Base-by-base conservation (phyloP, 176 grass and related monocot species). In the Cocos nucifera region DNA sequence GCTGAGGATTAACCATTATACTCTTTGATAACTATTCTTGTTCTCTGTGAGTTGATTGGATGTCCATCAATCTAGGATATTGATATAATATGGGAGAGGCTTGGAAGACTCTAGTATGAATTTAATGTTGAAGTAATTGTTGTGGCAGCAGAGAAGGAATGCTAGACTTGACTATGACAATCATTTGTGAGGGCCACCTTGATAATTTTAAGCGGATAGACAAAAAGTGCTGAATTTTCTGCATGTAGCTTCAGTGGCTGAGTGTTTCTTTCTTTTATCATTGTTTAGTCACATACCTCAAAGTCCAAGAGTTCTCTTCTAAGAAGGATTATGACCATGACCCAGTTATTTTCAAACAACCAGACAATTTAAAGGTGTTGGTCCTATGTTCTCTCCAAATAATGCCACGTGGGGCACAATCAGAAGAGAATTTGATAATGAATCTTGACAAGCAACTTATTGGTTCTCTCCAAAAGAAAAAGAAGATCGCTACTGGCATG, bases 311-410 rank as follows among this genome's bases (percentile, higher is more conserved):
- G 4, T 73, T 29, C 12, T 28, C 63, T 69, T 54, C 52, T 84
- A 65, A 12, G 24, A 63, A 89, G 82, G 86, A 89, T 85, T 89
- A 89, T 50, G 78, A 85, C 73, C 86, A 81, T 6, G 82, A 82
- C 76, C 82, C 86, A 62, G 56, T 66, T 35, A 65, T 23, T 50
- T 71, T 89, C 56, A 79, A 3, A 51, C 63, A 17, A 25, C 85
- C 2, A 54, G 58, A 69, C 7, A 52, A 44, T 55, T 6, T 62
- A 25, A 80, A 82, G 3, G 67, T 89, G 22, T 80, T 56, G 71
- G 82, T 89, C 39, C 48, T 89, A 17, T 85, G 75, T 62, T 86
- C 75, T 5, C 57, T 85, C 62, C 75, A 85, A 71, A 89, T 89
- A 67, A 79, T 79, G 64, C 27, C 70, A 19, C 19, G 21, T 17